phyloP scores from a whole-genome alignment of 345 rosid genomes.

The Linum usitatissimum region DNA sequence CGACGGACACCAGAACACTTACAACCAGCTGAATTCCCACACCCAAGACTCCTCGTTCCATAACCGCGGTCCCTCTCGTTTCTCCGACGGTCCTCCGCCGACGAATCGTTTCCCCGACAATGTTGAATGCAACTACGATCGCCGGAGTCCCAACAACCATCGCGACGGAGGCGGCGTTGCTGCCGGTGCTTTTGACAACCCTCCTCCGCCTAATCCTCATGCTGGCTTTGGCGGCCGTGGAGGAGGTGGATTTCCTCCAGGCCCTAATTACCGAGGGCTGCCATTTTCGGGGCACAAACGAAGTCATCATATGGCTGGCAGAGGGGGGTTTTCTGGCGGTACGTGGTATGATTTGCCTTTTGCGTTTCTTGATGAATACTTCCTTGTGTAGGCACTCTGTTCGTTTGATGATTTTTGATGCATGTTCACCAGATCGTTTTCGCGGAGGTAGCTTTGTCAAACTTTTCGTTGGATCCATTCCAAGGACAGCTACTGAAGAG shows the following conservation, averaged over 20 bases:
- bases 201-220: slow-evolving; percentile 40
- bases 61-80: slow-evolving; percentile 32
- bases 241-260: slow-evolving; percentile 15
- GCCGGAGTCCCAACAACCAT: slow-evolving; percentile 54
- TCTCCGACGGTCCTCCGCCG: slow-evolving; percentile 28
- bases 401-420: background rate
- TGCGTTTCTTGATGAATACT: background rate
- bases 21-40: slow-evolving; percentile 4
- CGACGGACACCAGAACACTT: slow-evolving; percentile 6
- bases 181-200: slow-evolving; percentile 43
- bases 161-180: slow-evolving; percentile 32
- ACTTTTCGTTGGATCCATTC: slow-evolving; percentile 97
- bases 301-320: slow-evolving; percentile 33
- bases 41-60: slow-evolving; percentile 30
- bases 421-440: slow-evolving; percentile 23
- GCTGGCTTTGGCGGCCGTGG: slow-evolving; percentile 18
- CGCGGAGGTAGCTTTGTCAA: slow-evolving; percentile 53
- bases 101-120: slow-evolving; percentile 10
- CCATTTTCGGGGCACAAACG: slow-evolving; percentile 57
- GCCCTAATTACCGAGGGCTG: slow-evolving; percentile 20
- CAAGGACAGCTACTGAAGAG: slow-evolving; percentile 66
- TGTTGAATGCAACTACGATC: slow-evolving; percentile 24
- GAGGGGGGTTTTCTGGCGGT: slow-evolving; percentile 30
- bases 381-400: background rate
- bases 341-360: slow-evolving; percentile 15